These are phyloP conservation scores for Aspergillus sp. DNA, from an alignment of 2,329 filamentous ascomycete genomes.

Conservation along the genomic window DNA sequence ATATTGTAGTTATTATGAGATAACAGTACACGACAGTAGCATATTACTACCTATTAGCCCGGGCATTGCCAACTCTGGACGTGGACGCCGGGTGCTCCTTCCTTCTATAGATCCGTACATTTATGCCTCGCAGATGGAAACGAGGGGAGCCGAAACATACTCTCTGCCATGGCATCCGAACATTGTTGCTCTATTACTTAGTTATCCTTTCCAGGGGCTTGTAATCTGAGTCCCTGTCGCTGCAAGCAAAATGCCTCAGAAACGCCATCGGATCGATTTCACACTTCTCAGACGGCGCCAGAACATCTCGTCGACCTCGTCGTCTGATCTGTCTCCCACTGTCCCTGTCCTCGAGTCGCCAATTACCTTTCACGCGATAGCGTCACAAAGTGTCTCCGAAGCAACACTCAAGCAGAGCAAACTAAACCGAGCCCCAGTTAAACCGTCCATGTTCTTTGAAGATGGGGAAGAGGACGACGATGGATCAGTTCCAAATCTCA, in stretches of 20 bases:
- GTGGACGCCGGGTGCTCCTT: background rate
- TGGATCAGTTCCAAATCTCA: conserved; percentile 11
- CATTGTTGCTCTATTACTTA: background rate
- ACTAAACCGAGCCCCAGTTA: conserved; percentile 16
- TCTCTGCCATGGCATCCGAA: background rate
- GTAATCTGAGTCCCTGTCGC: background rate
- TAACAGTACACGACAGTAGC: no score
- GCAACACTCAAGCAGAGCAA: conserved; percentile 19
- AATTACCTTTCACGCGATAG: conserved; percentile 17
- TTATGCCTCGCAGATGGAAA: background rate
- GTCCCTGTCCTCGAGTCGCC: conserved; percentile 23
- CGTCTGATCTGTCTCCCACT: conserved; percentile 17
- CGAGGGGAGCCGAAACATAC: background rate
- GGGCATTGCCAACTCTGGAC: background rate
- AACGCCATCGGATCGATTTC: conserved; percentile 18
- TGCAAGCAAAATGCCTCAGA: conserved; percentile 13
- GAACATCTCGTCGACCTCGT: conserved; percentile 18
- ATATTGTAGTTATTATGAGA: no score
- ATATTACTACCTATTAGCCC: background rate
- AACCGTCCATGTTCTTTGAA: conserved; percentile 27
- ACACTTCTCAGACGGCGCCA: conserved; percentile 19
- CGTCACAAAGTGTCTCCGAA: conserved; percentile 16
- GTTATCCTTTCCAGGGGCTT: background rate
- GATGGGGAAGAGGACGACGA: conserved; percentile 27
- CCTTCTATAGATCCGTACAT: background rate